These are phyloP conservation scores for Populus tomentosa DNA, from an alignment of 441 rosid species.

Conservation along the genomic window DNA sequence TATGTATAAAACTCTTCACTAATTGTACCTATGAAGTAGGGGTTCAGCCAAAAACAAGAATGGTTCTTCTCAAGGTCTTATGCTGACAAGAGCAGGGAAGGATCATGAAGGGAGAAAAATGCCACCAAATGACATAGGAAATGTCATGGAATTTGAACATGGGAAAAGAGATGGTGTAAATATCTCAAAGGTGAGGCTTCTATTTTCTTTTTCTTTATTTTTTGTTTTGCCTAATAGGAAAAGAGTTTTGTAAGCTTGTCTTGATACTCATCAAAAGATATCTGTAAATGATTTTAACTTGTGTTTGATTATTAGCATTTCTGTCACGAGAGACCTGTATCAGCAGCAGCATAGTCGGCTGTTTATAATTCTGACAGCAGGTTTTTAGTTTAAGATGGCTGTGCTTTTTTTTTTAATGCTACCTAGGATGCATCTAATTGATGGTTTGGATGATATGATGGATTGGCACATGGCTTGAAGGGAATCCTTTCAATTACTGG, in stretches of 20 bases:
- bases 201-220: not conserved
- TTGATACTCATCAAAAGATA: not conserved
- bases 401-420: not conserved
- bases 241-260: not conserved
- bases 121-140: constrained; percentile 18
- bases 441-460: constrained; percentile 5
- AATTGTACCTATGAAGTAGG: constrained; percentile 29
- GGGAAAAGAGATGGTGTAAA: constrained; percentile 18
- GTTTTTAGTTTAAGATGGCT: not conserved
- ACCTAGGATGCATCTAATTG: not conserved
- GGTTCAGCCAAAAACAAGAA: constrained; percentile 31
- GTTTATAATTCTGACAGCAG: not conserved
- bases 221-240: not conserved
- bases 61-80: constrained; percentile 18
- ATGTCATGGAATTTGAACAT: constrained; percentile 27
- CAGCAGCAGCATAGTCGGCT: not conserved
- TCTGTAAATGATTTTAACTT: not conserved
- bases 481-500: not conserved
- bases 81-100: constrained; percentile 26
- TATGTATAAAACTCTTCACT: constrained; percentile 11
- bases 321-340: not conserved
- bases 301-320: not conserved
- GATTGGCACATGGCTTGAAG: not conserved
- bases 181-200: constrained; percentile 25
- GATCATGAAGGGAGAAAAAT: constrained; percentile 27